Evolutionary conservation across 2,329 filamentous ascomycete species (phyloP).

Genomic region (Rhynchosporium graminicola): DNA sequence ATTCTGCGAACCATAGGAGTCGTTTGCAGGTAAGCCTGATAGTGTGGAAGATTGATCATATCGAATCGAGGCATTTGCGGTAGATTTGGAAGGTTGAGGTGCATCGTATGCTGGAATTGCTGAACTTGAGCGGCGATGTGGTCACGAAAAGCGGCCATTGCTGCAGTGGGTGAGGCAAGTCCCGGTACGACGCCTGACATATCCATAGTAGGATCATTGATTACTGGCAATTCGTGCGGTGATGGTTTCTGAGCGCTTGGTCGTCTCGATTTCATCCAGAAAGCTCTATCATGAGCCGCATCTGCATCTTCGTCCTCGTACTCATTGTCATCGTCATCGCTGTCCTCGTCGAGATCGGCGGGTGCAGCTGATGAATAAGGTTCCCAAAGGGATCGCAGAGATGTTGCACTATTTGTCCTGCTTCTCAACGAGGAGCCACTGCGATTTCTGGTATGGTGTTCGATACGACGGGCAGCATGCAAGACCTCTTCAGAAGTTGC

Average conservation of each 20-base stretch:
- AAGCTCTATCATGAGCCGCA: slow-evolving; percentile 36
- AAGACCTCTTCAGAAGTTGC: slow-evolving; percentile 65
- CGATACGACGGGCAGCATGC: slow-evolving; percentile 61
- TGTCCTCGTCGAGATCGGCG: slow-evolving; percentile 43
- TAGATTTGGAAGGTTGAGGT: slow-evolving; percentile 61
- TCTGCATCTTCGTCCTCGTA: slow-evolving; percentile 41
- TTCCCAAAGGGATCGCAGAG: slow-evolving; percentile 68
- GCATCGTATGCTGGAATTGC: slow-evolving; percentile 74
- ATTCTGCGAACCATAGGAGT: slow-evolving; percentile 69
- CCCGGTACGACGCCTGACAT: slow-evolving; percentile 31
- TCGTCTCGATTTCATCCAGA: slow-evolving; percentile 41
- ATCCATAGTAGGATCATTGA: slow-evolving; percentile 34
- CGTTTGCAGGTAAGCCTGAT: slow-evolving; percentile 65
- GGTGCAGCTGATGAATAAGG: slow-evolving; percentile 48
- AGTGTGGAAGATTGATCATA: slow-evolving; percentile 67
- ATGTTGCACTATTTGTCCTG: slow-evolving; percentile 66
- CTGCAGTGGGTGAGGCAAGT: slow-evolving; percentile 57
- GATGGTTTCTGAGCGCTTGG: slow-evolving; percentile 34
- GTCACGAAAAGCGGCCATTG: slow-evolving; percentile 71
- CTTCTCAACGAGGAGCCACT: slow-evolving; percentile 62
- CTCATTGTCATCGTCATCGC: slow-evolving; percentile 46
- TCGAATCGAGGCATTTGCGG: slow-evolving; percentile 47
- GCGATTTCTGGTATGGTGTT: slow-evolving; percentile 64
- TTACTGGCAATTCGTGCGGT: slow-evolving; percentile 24
- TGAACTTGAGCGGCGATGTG: slow-evolving; percentile 74